Base-by-base conservation (phyloP, 2,329 filamentous ascomycete genomes). In the Tolypocladium guangdongense region DNA sequence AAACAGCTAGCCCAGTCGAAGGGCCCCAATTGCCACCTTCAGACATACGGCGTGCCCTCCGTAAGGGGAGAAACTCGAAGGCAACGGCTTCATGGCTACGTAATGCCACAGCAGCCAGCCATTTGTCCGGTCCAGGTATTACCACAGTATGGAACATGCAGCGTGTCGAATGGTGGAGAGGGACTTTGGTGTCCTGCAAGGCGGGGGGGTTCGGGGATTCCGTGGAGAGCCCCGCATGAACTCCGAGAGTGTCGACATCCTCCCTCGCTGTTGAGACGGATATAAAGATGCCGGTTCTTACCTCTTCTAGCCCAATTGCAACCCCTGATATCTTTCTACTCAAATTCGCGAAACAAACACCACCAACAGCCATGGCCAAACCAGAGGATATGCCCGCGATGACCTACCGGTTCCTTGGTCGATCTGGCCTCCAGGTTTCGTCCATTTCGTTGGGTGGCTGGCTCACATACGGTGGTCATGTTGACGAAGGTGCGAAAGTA, bases 391-490 rank as follows among this genome's bases (percentile, higher is more conserved):
- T 71, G 51, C 73, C 70, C 52, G 70, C 68, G 52, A 88, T 88
- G 86, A 75, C 84, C 62, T 88, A 88, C 69, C 82, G 86, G 60
- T 83, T 82, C 69, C 76, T 89, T 8, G 86, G 87, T 62, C 79
- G 78, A 39, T 86, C 84, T 18, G 86, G 87, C 52, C 77, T 90
- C 20, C 82, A 89, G 66, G 85, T 90, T 36, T 90, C 86, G 32
- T 78, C 82, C 47, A 85, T 90, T 57, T 84, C 83, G 2, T 74
- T 90, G 3, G 87, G 83, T 55, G 81, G 83, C 59, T 85, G 83
- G 84, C 74, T 90, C 51, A 90, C 87, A 1, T 89, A 88, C 59
- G 87, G 87, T 52, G 86, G 85, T 20, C 83, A 88, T 60, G 82
- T 88, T 33, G 82, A 84, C 53, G 78, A 82, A 64, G 81, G 83